Evolutionary conservation across 805 yeast genomes (phyloP).

Genomic region (Saccharomycopsis sp.): DNA sequence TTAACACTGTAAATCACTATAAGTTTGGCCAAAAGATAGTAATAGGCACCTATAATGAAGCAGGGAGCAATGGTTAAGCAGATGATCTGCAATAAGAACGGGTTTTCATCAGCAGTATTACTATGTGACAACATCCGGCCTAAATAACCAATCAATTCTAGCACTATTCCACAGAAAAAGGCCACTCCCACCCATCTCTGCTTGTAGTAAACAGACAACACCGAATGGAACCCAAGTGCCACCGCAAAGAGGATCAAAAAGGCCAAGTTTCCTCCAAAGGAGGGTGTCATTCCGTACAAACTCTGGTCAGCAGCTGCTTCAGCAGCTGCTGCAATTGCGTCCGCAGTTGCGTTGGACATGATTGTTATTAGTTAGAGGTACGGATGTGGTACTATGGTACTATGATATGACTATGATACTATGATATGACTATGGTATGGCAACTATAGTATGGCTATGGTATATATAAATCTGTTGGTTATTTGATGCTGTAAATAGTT

Average conservation of each 20-base stretch:
- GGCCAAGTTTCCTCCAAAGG: conserved; percentile 50
- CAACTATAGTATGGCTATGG: no score
- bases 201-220: conserved; percentile 37
- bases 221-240: conserved; percentile 36
- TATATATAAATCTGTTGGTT: no score
- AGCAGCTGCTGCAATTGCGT: no score
- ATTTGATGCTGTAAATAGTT: no score
- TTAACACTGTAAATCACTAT: conserved; percentile 53
- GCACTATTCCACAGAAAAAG: conserved; percentile 45
- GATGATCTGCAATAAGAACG: conserved; percentile 58
- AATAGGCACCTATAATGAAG: conserved; percentile 78
- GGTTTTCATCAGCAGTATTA: conserved; percentile 29
- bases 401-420: no score
- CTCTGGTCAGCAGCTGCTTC: no score
- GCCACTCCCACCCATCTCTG: conserved; percentile 65
- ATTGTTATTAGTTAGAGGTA: no score
- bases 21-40: conserved; percentile 62
- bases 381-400: no score
- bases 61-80: conserved; percentile 76
- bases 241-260: conserved; percentile 51
- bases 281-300: conserved; percentile 39
- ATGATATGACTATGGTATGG: neutral
- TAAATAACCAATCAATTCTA: conserved; percentile 65
- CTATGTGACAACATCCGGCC: conserved; percentile 47
- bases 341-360: no score